Percentiles rank a stretch among this genome's conserved stretches.
Conservation (phyloP, 805 yeast species). For the Candida boleticola region DNA sequence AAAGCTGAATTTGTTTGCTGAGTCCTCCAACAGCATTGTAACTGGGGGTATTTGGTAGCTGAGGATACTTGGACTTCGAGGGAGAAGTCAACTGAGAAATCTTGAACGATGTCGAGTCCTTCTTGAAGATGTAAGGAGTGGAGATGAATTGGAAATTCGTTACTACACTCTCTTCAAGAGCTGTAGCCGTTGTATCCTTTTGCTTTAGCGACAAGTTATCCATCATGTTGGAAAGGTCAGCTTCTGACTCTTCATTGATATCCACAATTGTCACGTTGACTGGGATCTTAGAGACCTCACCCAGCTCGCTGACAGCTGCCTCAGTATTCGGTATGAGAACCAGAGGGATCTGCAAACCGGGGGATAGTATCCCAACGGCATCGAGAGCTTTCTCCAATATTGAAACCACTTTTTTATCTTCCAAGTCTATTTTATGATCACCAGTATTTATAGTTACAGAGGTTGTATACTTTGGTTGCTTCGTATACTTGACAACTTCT, state of each 20-base stretch:
- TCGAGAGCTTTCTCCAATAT: constrained; percentile 40
- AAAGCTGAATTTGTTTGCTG: constrained; percentile 52
- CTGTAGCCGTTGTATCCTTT: constrained; percentile 9
- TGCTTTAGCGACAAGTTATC: constrained; percentile 29
- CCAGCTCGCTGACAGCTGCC: constrained; percentile 4
- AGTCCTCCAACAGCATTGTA: constrained; percentile 79
- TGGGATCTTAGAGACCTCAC: constrained; percentile 15
- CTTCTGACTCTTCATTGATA: constrained; percentile 27
- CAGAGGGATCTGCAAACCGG: constrained; percentile 45
- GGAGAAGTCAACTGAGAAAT: constrained; percentile 7
- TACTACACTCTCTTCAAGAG: constrained; percentile 4
- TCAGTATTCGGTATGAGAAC: constrained; percentile 10
- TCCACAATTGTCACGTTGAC: constrained; percentile 26
- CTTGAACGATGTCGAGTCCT: constrained; percentile 14
- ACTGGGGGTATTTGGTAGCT: constrained; percentile 39
- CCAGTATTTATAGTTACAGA: constrained; percentile 14
- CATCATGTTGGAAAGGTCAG: constrained; percentile 34
- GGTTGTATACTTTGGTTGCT: constrained; percentile 47
- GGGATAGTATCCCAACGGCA: constrained; percentile 60
- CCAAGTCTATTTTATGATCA: constrained; percentile 3
- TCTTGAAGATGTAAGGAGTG: constrained; percentile 47
- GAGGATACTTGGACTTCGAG: constrained; percentile 37
- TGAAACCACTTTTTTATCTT: constrained; percentile 19
- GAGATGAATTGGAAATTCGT: constrained; percentile 26
- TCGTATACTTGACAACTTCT: constrained; percentile 41